Percentiles rank a stretch among this genome's conserved stretches.
Conservation (phyloP, 495 filamentous ascomycete species). For the Trichoderma erinaceum region DNA sequence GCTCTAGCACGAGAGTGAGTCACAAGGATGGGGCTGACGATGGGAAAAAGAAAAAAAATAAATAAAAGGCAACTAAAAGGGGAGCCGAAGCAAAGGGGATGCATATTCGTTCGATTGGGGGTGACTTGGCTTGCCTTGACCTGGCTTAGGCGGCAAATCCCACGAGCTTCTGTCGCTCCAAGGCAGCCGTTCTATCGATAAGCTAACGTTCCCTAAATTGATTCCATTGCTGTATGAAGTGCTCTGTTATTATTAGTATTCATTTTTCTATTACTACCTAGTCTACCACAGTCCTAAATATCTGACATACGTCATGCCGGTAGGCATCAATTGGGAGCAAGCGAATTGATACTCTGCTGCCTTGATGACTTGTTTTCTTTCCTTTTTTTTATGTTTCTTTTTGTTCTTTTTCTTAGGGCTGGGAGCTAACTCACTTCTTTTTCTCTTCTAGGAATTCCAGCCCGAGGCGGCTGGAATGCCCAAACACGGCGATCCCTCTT, state of each 20-base stretch:
- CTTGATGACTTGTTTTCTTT: not conserved
- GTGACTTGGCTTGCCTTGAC: not conserved
- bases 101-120: not conserved
- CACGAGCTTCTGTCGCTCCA: not conserved
- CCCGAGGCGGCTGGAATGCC: constrained; percentile 6
- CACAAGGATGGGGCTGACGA: constrained; percentile 12
- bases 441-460: not conserved
- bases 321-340: not conserved
- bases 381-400: not conserved
- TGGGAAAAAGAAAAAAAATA: not conserved
- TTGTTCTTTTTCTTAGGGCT: not conserved
- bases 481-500: not conserved
- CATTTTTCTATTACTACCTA: not conserved
- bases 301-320: not conserved
- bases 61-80: constrained; percentile 3
- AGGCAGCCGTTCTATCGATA: constrained; percentile 10
- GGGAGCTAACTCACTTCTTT: not conserved
- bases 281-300: no score
- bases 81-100: constrained; percentile 1
- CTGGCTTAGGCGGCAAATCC: not conserved
- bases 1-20: constrained; percentile 1
- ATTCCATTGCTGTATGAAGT: not conserved
- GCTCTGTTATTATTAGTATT: no score
- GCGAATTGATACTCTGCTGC: not conserved
- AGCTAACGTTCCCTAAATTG: not conserved